Conservation (phyloP, 805 yeast genomes). For the Debaryomyces maramus region DNA sequence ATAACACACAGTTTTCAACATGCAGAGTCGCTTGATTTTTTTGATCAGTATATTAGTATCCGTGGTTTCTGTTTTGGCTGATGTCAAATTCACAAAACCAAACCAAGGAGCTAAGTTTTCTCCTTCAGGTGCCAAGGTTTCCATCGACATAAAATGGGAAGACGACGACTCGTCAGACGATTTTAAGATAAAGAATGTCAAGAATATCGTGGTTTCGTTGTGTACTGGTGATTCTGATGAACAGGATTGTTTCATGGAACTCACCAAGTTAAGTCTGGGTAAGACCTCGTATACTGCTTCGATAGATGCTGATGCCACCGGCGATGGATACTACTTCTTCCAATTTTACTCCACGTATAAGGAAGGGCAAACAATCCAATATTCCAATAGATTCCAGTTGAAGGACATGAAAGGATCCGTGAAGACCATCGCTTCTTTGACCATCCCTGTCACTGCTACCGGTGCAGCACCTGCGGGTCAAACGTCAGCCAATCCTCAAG, state of each 20-base stretch:
- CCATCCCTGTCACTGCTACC: slow-evolving; percentile 32
- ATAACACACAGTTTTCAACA: background rate
- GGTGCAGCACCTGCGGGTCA: slow-evolving; percentile 41
- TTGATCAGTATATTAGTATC: slow-evolving; percentile 5
- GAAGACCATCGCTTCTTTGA: slow-evolving; percentile 39
- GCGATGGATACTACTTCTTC: slow-evolving; percentile 68
- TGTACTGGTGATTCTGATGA: slow-evolving; percentile 66
- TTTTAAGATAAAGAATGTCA: slow-evolving; percentile 43
- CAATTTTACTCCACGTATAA: slow-evolving; percentile 58
- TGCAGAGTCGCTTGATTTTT: slow-evolving; percentile 3
- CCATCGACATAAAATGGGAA: slow-evolving; percentile 36
- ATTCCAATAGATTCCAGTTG: slow-evolving; percentile 64
- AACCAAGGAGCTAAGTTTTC: slow-evolving; percentile 35
- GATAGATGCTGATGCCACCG: slow-evolving; percentile 46
- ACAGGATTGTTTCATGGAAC: slow-evolving; percentile 42
- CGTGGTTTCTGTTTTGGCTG: slow-evolving; percentile 36
- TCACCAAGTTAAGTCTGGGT: slow-evolving; percentile 7
- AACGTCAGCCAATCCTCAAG: slow-evolving; percentile 19
- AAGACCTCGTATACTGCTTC: slow-evolving; percentile 40
- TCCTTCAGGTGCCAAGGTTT: slow-evolving; percentile 38
- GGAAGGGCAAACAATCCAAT: slow-evolving; percentile 55
- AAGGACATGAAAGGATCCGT: slow-evolving; percentile 71
- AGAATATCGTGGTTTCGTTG: slow-evolving; percentile 51
- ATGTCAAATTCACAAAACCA: slow-evolving; percentile 48
- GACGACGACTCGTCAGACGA: slow-evolving; percentile 66